Evolutionary conservation across 306 rosid species (phyloP).

Genomic region (Oemleria cerasiformis): DNA sequence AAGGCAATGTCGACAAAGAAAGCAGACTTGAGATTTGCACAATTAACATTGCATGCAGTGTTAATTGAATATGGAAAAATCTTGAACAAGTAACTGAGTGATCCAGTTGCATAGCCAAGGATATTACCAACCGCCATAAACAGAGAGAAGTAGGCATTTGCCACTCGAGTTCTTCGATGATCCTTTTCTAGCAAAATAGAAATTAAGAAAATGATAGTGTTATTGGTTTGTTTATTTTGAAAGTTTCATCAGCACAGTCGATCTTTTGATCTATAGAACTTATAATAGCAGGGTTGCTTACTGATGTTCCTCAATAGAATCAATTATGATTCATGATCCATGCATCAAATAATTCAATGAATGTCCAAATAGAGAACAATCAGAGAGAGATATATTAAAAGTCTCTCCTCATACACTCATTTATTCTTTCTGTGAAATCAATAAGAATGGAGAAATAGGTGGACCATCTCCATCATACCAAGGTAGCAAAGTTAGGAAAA

Average conservation of each 20-base stretch:
- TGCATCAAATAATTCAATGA: neutral
- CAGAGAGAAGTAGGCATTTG: constrained; percentile 91
- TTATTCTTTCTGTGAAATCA: neutral
- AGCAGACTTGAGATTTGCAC: constrained; percentile 98
- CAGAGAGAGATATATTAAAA: neutral
- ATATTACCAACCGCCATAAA: constrained; percentile 94
- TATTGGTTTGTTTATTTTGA: constrained; percentile 8
- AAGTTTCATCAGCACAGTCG: neutral
- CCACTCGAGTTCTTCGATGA: constrained; percentile 85
- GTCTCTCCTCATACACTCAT: neutral
- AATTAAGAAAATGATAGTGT: constrained; percentile 14
- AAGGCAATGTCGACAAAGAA: constrained; percentile 60
- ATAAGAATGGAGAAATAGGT: neutral
- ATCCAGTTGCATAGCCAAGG: constrained; percentile 88
- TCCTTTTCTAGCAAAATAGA: constrained; percentile 66
- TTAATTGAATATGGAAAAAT: constrained; percentile 66
- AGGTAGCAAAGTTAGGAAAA: neutral
- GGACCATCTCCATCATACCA: neutral
- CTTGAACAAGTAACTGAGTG: constrained; percentile 82
- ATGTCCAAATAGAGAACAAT: neutral
- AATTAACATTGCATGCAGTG: constrained; percentile 63
- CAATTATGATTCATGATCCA: neutral
- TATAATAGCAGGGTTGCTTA: neutral
- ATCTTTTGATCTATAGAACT: neutral
- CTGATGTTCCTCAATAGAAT: neutral